phyloP scores from a whole-genome alignment of 2,329 filamentous ascomycete genomes.

The Xylariaceae sp. region DNA sequence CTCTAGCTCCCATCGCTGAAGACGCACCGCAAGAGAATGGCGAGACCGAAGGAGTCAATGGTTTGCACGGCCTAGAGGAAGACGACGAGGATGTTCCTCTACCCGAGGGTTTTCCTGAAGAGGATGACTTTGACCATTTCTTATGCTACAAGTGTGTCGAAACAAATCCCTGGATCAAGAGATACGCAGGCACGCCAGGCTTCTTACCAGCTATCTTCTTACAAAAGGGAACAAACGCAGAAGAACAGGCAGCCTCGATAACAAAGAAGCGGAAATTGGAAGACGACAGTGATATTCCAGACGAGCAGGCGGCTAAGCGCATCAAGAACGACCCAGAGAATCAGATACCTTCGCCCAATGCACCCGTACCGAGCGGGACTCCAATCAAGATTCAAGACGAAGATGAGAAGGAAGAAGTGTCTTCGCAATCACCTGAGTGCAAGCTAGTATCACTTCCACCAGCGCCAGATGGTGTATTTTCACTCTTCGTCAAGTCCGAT shows the following conservation, averaged over 20 bases:
- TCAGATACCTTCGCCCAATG: conserved; percentile 1
- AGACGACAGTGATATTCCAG: conserved; percentile 41
- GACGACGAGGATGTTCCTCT: conserved; percentile 64
- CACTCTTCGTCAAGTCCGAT: conserved; percentile 74
- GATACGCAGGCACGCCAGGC: conserved; percentile 74
- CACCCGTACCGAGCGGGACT: conserved; percentile 2
- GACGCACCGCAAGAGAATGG: conserved; percentile 33
- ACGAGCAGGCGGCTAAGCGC: conserved; percentile 48
- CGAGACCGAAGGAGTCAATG: conserved; percentile 17
- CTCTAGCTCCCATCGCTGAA: conserved; percentile 51
- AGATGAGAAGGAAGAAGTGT: conserved; percentile 17
- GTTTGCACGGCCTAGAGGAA: conserved; percentile 34
- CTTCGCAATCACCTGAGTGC: conserved; percentile 40
- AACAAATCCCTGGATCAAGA: conserved; percentile 86
- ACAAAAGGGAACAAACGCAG: conserved; percentile 23
- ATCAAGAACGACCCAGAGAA: conserved; percentile 42
- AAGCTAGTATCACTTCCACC: conserved; percentile 60
- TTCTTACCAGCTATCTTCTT: conserved; percentile 73
- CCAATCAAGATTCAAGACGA: conserved; percentile 21
- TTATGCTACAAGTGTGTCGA: conserved; percentile 94
- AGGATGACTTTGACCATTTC: conserved; percentile 86
- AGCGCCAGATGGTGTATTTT: conserved; percentile 60
- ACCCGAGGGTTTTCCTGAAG: conserved; percentile 81
- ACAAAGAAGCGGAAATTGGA: conserved; percentile 68
- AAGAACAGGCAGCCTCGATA: conserved; percentile 9